These are phyloP conservation scores for Xylariaceae sp. DNA, from an alignment of 2,329 filamentous ascomycete species.

Conservation along the genomic window DNA sequence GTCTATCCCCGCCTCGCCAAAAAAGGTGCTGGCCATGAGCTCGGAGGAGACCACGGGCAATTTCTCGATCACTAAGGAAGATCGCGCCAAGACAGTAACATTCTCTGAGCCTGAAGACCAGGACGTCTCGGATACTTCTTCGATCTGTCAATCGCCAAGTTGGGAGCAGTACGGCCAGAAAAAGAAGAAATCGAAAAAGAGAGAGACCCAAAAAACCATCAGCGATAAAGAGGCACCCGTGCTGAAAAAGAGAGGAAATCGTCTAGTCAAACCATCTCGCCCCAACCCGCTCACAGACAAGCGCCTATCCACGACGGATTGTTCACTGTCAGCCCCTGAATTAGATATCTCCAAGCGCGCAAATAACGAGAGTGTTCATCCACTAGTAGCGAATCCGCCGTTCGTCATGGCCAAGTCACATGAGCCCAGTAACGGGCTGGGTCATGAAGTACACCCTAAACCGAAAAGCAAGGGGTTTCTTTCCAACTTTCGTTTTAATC, in stretches of 20 bases:
- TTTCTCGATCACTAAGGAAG: conserved; percentile 20
- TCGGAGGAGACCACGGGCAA: conserved; percentile 17
- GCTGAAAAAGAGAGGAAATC: conserved; percentile 33
- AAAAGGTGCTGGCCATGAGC: conserved; percentile 17
- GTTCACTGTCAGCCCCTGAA: conserved; percentile 25
- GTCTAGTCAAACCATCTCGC: conserved; percentile 35
- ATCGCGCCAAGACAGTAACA: conserved; percentile 36
- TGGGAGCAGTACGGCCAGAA: conserved; percentile 54
- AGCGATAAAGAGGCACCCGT: conserved; percentile 38
- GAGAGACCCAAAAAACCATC: conserved; percentile 35
- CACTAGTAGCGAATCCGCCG: conserved; percentile 11
- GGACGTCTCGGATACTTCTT: conserved; percentile 40
- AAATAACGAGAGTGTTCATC: conserved; percentile 16
- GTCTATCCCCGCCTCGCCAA: conserved; percentile 28
- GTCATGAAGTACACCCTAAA: conserved; percentile 19
- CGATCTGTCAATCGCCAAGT: conserved; percentile 56
- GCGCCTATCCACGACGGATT: conserved; percentile 24
- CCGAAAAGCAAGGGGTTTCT: conserved; percentile 28
- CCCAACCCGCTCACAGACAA: conserved; percentile 19
- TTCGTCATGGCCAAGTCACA: conserved; percentile 19
- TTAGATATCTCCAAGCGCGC: conserved; percentile 17
- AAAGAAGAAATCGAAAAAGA: conserved; percentile 44
- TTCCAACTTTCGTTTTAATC: conserved; percentile 25
- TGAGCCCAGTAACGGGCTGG: conserved; percentile 1
- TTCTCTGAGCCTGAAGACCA: conserved; percentile 33